Evolutionary conservation across 2,329 filamentous ascomycete genomes (phyloP), one percentile per base, ranked within the genome.

Genomic region (Calonectria leucothoes): DNA sequence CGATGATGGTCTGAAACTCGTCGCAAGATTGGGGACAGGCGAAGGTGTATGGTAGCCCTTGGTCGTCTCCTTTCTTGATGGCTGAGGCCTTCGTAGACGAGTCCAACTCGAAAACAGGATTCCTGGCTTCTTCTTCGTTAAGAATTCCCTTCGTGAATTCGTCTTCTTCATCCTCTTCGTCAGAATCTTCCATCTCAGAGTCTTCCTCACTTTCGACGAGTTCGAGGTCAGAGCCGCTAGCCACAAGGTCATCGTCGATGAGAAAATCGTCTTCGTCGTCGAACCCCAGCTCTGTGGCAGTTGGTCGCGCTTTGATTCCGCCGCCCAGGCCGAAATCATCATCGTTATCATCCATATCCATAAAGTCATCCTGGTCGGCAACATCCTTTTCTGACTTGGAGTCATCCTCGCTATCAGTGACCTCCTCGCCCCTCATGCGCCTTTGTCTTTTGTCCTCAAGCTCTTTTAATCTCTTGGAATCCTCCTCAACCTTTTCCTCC

Each of bases 241-340:
- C 95, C 39, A 98, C 90, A 20, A 98, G 89, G 81, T 98, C 94
- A 75, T 97, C 94, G 72, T 98, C 96, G 74, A 98, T 92, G 31
- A 96, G 83, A 80, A 98, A 98, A 79, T 98, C 95, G 79, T 98
- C 96, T 82, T 98, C 96, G 78, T 98, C 96, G 76, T 98, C 95
- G 39, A 98, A 93, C 7, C 92, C 94, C 23, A 95, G 83, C 71
- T 93, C 89, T 14, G 89, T 88, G 4, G 89, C 89, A 10, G 91
- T 91, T 37, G 88, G 88, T 29, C 88, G 87, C 67, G 87, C 85
- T 79, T 87, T 90, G 76, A 93, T 91, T 52, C 91, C 91, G 63
- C 84, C 82, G 39, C 92, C 92, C 20, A 93, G 85, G 3, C 90
- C 90, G 81, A 91, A 94, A 70, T 89, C 88, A 37, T 91, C 90